Base-by-base conservation (phyloP, 495 filamentous ascomycete genomes). In the Xylaria sp. region DNA sequence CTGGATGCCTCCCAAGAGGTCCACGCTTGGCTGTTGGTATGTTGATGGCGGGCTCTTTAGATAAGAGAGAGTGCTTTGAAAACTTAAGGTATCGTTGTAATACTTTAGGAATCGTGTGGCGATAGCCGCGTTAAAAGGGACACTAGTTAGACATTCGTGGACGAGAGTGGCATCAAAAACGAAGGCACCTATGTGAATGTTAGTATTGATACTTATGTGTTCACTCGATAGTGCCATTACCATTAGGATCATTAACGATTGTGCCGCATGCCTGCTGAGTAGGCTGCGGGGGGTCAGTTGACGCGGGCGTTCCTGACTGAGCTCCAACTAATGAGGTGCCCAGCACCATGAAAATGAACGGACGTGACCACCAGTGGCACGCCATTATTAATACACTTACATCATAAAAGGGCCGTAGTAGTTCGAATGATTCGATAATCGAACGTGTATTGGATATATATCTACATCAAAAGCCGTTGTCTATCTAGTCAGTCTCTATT, bases 71-170 rank as follows among this genome's bases (percentile, higher is more conserved):
- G 87, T 90, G 37, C 80, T 86, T 69, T 90, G 88, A 61, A 89
- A 89, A 73, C 90, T 82, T 1, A 90, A 72, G 4, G 84, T 85
- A 52, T 88, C 84, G 68, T 85, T 86, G 62, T 84, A 87, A 73
- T 90, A 88, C 29, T 78, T 73, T 21, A 90, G 40, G 71, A 90
- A 89, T 11, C 80, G 75, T 15, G 79, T 76, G 7, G 85, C 88
- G 21, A 86, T 83, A 35, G 82, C 84, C 3, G 81, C 53, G 69
- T 87, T 84, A 73, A 91, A 89, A 0, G 88, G 88, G 58, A 89
- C 85, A 26, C 81, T 87, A 33, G 75, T 79, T n/a, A 91, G 79
- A 72, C 88, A 91, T 43, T 82, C 75, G 72, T 84, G 84, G 5
- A 82, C 87, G 58, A 84, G 61, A 37, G 76, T 75, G 12, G 83